Evolutionary conservation across 441 rosid species (phyloP).

Genomic region (Euphorbia celastroides): DNA sequence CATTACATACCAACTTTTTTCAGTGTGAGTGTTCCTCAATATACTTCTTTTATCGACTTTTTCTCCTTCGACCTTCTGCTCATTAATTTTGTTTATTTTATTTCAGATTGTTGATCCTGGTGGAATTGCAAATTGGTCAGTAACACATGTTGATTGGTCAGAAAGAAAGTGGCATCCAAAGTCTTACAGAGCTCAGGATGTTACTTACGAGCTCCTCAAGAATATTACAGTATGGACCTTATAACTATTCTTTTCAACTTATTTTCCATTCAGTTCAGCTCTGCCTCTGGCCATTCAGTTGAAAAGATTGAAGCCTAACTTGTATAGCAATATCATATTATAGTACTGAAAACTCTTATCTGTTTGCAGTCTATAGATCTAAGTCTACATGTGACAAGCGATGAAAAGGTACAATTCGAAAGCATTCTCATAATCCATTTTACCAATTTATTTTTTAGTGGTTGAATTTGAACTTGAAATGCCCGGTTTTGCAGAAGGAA

Average conservation of each 20-base stretch:
- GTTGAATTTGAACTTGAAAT: too few relatives aligned
- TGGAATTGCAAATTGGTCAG: conserved; percentile 88
- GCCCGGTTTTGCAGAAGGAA: conserved; percentile 46
- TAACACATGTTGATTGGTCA: conserved; percentile 98
- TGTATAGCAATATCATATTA: too few relatives aligned
- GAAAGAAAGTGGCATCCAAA: conserved; percentile 98
- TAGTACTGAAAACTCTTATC: too few relatives aligned
- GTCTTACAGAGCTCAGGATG: conserved; percentile 63
- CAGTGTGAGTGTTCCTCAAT: conserved; percentile 41
- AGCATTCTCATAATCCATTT: neutral
- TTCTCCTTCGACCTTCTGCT: neutral
- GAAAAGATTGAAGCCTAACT: too few relatives aligned
- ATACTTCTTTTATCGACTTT: neutral
- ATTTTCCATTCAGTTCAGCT: too few relatives aligned
- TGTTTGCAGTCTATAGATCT: conserved; percentile 69
- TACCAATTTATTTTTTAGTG: too few relatives aligned
- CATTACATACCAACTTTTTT: conserved; percentile 97
- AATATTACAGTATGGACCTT: conserved; percentile 63
- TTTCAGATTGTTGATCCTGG: conserved; percentile 73
- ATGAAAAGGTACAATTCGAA: conserved; percentile 53
- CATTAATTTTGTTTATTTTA: conserved; percentile 12
- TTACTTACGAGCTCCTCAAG: conserved; percentile 52
- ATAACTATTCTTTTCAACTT: neutral
- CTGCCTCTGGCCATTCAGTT: too few relatives aligned
- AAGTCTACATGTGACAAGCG: conserved; percentile 74